Evolutionary conservation across 768 basidiomycete species (phyloP), one percentile per base, ranked within the genome.

Genomic region (Postia placenta): DNA sequence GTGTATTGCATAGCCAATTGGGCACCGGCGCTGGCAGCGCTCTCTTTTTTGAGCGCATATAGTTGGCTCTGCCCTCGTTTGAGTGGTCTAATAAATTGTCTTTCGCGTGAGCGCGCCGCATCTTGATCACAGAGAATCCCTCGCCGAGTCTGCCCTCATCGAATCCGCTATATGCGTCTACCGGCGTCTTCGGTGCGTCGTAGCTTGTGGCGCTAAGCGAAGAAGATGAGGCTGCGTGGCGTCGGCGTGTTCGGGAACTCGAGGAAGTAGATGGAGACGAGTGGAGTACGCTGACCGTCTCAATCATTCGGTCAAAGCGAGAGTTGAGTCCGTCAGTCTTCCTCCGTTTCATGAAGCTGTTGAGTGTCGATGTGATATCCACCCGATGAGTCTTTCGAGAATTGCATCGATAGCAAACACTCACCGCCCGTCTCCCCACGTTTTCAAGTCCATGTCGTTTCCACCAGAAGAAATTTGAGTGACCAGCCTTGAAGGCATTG

Each of bases 221-320:
- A 6, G 69, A 64, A 5, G 69, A 67, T 20, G 75, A 78, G 27
- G 60, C 57, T 7, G 62, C 55, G 35, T 70, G 67, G 24, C 57
- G 63, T 27, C 68, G 45, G 20, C 38, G 5, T n/a, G 59, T 43
- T 6, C 27, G 41, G 9, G 39, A 37, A 11, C 24, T 11, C 7
- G 23, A 22, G 27, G 49, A 26, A 5, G 37, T 26, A 1, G 44
- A 42, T 22, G 55, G 26, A 19, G 56, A 41, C 20, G 41, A 28
- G 19, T 66, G 60, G 35, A 68, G 60, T n/a, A 66, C 53, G 47
- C 76, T 72, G 68, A 85, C 78, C 2, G 75, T 71, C 44, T 78
- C 71, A 25, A 87, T 65, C 85, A 88, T 87, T 38, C 70, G 70
- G 61, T 87, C 85, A 55, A 79, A 85, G 33, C 76, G 75, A 27